A percentile compares a stretch with the other conserved stretches of the same genome.
These are phyloP conservation scores for Auriscalpium vulgare DNA, from an alignment of 768 basidiomycete species.

Conservation along the genomic window DNA sequence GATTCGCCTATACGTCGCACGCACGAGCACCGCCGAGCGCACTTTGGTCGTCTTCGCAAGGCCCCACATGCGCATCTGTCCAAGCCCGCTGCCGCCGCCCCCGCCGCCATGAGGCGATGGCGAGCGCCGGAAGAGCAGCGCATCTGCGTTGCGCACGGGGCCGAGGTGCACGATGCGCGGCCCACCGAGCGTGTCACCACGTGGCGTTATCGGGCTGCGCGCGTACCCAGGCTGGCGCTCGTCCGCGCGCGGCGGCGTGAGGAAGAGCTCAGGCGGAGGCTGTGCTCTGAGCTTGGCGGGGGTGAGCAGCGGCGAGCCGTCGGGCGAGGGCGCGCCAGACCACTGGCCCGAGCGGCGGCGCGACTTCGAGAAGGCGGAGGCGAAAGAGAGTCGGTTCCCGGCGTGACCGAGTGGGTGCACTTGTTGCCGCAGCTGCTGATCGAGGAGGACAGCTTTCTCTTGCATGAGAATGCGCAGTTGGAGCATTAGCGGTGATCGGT, in stretches of 20 bases:
- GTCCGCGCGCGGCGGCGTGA: slow-evolving; percentile 11
- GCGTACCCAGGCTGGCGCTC: slow-evolving; percentile 34
- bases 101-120: slow-evolving; percentile 4
- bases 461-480: slow-evolving; percentile 61
- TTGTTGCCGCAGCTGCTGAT: slow-evolving; percentile 39
- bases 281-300: slow-evolving; percentile 16
- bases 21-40: slow-evolving; percentile 43
- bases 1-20: slow-evolving; percentile 52
- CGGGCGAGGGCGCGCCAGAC: slow-evolving; percentile 33
- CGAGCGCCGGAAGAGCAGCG: slow-evolving; percentile 5
- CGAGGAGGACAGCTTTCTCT: slow-evolving; percentile 51
- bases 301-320: slow-evolving; percentile 32
- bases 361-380: slow-evolving; percentile 48
- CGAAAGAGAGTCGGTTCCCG: slow-evolving; percentile 33
- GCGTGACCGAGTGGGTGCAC: slow-evolving; percentile 15
- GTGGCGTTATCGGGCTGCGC: slow-evolving; percentile 28
- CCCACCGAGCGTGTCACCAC: slow-evolving; percentile 26
- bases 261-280: not conserved
- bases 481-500: slow-evolving; percentile 52
- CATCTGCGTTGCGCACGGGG: slow-evolving; percentile 32
- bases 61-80: slow-evolving; percentile 2
- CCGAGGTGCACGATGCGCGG: slow-evolving; percentile 57
- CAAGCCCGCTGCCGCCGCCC: not conserved
- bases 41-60: slow-evolving; percentile 22
- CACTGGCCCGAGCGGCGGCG: slow-evolving; percentile 35